A percentile compares a stretch with the other conserved stretches of the same genome.
Conservation (phyloP, 2,329 filamentous ascomycete genomes). For the Taxawa tesnikishii region DNA sequence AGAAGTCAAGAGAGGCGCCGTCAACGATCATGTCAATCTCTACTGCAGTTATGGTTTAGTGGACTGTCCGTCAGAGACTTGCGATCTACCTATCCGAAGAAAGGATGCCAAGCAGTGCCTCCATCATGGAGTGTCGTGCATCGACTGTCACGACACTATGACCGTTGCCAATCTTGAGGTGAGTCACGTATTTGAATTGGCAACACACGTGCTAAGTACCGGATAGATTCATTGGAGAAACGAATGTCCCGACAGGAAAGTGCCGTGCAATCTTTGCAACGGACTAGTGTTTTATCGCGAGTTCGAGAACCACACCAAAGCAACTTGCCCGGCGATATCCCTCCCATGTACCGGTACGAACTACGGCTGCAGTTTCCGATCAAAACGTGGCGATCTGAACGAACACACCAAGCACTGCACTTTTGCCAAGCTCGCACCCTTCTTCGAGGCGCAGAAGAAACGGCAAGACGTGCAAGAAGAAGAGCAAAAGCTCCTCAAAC, state of each 20-base stretch:
- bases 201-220: neutral
- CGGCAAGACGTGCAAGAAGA: slow-evolving; percentile 31
- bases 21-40: slow-evolving; percentile 47
- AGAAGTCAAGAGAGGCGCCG: slow-evolving; percentile 41
- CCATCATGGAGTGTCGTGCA: slow-evolving; percentile 40
- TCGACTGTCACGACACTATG: slow-evolving; percentile 39
- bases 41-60: slow-evolving; percentile 46
- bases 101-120: slow-evolving; percentile 44
- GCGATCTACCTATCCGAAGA: slow-evolving; percentile 39
- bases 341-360: slow-evolving; percentile 30
- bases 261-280: slow-evolving; percentile 29
- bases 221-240: slow-evolving; percentile 18
- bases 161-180: slow-evolving; percentile 44
- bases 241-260: slow-evolving; percentile 37
- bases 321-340: slow-evolving; percentile 28
- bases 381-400: slow-evolving; percentile 25
- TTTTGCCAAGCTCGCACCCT: slow-evolving; percentile 34
- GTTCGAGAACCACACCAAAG: slow-evolving; percentile 26
- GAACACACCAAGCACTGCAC: slow-evolving; percentile 28
- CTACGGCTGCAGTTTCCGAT: slow-evolving; percentile 29
- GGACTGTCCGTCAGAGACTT: slow-evolving; percentile 38
- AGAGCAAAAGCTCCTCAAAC: slow-evolving; percentile 26
- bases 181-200: slow-evolving; percentile 3
- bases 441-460: slow-evolving; percentile 29
- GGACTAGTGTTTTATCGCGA: slow-evolving; percentile 28